Conservation (phyloP, 257 asterid genomes). For the Euphrasia confusa region DNA sequence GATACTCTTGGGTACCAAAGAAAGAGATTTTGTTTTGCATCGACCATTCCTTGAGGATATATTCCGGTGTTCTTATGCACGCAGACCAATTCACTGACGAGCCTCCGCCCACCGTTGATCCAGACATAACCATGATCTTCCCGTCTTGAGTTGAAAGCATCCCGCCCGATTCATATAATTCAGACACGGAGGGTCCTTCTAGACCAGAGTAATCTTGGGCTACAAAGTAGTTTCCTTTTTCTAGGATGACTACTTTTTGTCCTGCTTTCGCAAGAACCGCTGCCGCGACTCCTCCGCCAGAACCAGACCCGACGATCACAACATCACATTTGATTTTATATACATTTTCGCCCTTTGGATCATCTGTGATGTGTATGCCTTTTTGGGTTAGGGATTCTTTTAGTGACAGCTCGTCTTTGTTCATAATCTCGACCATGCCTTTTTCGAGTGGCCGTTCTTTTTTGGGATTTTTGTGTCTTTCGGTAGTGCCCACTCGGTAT, state of each 20-base stretch:
- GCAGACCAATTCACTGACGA: slow-evolving; percentile 86
- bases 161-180: slow-evolving; percentile 68
- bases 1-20: slow-evolving; percentile 49
- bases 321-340: slow-evolving; percentile 67
- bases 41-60: slow-evolving; percentile 76
- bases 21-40: slow-evolving; percentile 39
- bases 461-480: slow-evolving; percentile 11
- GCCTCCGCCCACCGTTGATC: slow-evolving; percentile 78
- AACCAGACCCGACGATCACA: slow-evolving; percentile 85
- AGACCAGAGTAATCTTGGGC: slow-evolving; percentile 74
- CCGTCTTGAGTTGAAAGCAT: slow-evolving; percentile 64
- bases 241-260: slow-evolving; percentile 66
- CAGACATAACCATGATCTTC: slow-evolving; percentile 62
- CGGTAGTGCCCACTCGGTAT: slow-evolving; percentile 39
- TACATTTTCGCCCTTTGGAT: slow-evolving; percentile 19
- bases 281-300: slow-evolving; percentile 91
- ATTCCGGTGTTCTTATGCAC: slow-evolving; percentile 65
- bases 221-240: slow-evolving; percentile 80
- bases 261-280: slow-evolving; percentile 74
- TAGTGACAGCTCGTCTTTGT: slow-evolving; percentile 43
- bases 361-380: slow-evolving; percentile 44
- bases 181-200: slow-evolving; percentile 68
- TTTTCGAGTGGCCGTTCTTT: slow-evolving; percentile 63
- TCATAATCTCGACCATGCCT: slow-evolving; percentile 58
- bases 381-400: slow-evolving; percentile 52